Evolutionary conservation across 164 flowering plant species (phyloP).

Genomic region (Santalum album): DNA sequence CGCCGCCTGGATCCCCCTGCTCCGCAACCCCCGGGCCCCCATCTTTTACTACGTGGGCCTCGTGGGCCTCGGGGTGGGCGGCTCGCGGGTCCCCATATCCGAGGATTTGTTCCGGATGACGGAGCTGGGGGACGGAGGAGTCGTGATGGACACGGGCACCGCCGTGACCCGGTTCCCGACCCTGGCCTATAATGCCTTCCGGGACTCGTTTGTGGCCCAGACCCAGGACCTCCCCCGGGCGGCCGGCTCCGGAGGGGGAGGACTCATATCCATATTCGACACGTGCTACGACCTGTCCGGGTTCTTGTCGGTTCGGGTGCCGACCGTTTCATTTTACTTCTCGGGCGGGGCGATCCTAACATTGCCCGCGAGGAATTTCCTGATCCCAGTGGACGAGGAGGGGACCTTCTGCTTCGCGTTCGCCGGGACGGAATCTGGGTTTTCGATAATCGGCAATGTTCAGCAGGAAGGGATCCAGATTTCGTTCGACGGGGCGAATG

Average conservation of each 20-base stretch:
- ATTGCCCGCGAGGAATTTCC: conserved; percentile 74
- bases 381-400: conserved; percentile 76
- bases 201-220: conserved; percentile 44
- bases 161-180: conserved; percentile 79
- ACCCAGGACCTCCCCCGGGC: conserved; percentile 57
- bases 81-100: conserved; percentile 38
- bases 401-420: conserved; percentile 95
- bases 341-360: conserved; percentile 64
- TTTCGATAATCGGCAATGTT: conserved; percentile 86
- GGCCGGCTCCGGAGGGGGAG: no score
- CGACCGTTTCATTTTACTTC: conserved; percentile 86
- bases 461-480: conserved; percentile 91
- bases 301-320: conserved; percentile 61
- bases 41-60: conserved; percentile 78
- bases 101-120: conserved; percentile 37
- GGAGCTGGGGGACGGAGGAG: conserved; percentile 63
- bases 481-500: conserved; percentile 69
- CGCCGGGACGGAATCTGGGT: conserved; percentile 57
- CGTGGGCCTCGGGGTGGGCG: conserved; percentile 76
- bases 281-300: conserved; percentile 70
- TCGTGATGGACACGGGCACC: conserved; percentile 89
- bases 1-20: conserved; percentile 67
- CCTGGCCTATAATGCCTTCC: conserved; percentile 51
- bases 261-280: conserved; percentile 66
- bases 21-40: conserved; percentile 59